Evolutionary conservation across 805 yeast genomes (phyloP).

Genomic region (Brettanomyces custersianus): DNA sequence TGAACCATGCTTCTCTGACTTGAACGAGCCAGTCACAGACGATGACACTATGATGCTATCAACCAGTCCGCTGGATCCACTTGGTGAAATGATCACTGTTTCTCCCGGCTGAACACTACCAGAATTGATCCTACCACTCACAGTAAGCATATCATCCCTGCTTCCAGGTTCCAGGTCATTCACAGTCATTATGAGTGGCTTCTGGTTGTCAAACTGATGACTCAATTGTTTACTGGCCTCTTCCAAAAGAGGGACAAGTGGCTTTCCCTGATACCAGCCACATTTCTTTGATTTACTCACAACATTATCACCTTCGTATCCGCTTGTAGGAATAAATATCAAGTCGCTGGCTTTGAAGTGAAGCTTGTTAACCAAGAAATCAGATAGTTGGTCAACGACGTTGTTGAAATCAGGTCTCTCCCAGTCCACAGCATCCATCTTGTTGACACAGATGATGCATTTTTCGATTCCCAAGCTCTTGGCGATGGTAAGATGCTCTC

Average conservation of each 20-base stretch:
- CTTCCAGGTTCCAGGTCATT: slow-evolving; percentile 48
- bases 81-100: slow-evolving; percentile 48
- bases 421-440: slow-evolving; percentile 60
- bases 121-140: slow-evolving; percentile 57
- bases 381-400: slow-evolving; percentile 39
- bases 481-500: slow-evolving; percentile 67
- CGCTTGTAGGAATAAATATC: slow-evolving; percentile 59
- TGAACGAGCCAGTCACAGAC: slow-evolving; percentile 18
- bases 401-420: slow-evolving; percentile 40
- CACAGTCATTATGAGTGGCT: slow-evolving; percentile 49
- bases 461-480: slow-evolving; percentile 56
- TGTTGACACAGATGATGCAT: slow-evolving; percentile 58
- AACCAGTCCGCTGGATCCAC: slow-evolving; percentile 33
- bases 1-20: slow-evolving; percentile 12
- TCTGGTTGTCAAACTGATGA: slow-evolving; percentile 14
- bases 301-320: slow-evolving; percentile 59
- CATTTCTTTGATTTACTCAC: slow-evolving; percentile 29
- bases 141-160: slow-evolving; percentile 38
- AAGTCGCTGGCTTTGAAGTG: slow-evolving; percentile 36
- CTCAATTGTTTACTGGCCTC: slow-evolving; percentile 17
- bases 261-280: slow-evolving; percentile 36
- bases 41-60: slow-evolving; percentile 24
- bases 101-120: slow-evolving; percentile 72
- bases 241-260: slow-evolving; percentile 33
- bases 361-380: slow-evolving; percentile 43